phyloP scores from a whole-genome alignment of 352 stramenopile genomes.

The Globisporangium cylindrosporum region DNA sequence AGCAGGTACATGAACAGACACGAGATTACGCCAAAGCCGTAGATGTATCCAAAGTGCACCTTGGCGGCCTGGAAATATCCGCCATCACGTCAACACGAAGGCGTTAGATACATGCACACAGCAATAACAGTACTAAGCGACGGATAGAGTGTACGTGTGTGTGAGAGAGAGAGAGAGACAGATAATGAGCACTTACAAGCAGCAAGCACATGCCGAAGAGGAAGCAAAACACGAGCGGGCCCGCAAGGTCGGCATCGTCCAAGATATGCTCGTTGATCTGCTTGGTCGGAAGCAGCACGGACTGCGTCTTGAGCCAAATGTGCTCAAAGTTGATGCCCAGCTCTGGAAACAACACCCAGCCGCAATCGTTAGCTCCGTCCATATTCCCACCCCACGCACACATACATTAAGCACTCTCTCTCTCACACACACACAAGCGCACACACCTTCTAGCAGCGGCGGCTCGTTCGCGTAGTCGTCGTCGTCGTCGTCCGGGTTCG shows the following conservation, averaged over 20 bases:
- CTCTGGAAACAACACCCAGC: constrained; percentile 47
- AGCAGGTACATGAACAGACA: constrained; percentile 95
- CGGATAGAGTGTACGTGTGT: not conserved
- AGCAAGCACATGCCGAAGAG: constrained; percentile 94
- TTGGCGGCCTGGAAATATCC: constrained; percentile 68
- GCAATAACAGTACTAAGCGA: not conserved
- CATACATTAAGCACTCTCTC: too few relatives aligned
- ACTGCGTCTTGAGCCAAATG: constrained; percentile 96
- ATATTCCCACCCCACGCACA: not conserved
- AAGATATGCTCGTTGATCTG: constrained; percentile 88
- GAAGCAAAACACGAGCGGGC: constrained; percentile 94
- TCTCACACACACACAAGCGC: not conserved
- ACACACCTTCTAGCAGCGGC: constrained; percentile 91
- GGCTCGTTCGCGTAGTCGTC: constrained; percentile 96
- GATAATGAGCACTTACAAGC: constrained; percentile 45
- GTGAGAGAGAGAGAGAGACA: not conserved
- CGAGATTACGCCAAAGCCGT: constrained; percentile 97
- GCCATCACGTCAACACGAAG: constrained; percentile 6
- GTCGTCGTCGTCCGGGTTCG: constrained; percentile 51
- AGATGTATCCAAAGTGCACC: constrained; percentile 98
- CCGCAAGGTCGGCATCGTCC: constrained; percentile 92
- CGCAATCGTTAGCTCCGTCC: not conserved
- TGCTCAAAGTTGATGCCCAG: constrained; percentile 97
- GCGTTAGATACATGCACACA: constrained; percentile 6
- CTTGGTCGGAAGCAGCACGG: constrained; percentile 93